Percentiles rank a stretch among this genome's conserved stretches.
Evolutionary conservation across 1,139 yeast genomes (phyloP).

Genomic region (Debaryomyces sp.): DNA sequence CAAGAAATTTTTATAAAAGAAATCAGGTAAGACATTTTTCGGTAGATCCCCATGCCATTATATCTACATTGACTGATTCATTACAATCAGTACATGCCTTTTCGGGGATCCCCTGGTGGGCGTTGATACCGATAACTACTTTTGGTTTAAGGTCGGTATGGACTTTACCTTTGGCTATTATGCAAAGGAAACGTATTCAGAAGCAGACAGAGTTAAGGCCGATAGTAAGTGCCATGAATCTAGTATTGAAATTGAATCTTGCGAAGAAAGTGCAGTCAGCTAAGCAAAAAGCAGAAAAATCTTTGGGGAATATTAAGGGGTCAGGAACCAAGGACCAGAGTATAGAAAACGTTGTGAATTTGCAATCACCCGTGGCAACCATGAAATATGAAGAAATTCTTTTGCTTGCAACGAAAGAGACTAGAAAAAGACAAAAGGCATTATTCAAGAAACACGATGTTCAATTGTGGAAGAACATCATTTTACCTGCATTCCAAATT

Average conservation of each 20-base stretch:
- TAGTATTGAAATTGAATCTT: constrained; percentile 70
- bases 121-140: constrained; percentile 74
- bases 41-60: constrained; percentile 17
- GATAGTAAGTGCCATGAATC: constrained; percentile 71
- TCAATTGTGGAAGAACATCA: constrained; percentile 77
- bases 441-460: constrained; percentile 68
- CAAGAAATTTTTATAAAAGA: background rate
- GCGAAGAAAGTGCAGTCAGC: constrained; percentile 57
- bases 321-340: constrained; percentile 4
- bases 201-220: constrained; percentile 74
- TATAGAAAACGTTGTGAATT: constrained; percentile 1
- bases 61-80: constrained; percentile 41
- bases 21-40: constrained; percentile 6
- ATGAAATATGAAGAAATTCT: constrained; percentile 78
- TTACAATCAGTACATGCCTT: constrained; percentile 52
- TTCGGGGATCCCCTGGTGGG: constrained; percentile 82
- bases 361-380: constrained; percentile 37
- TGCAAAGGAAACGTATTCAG: constrained; percentile 68
- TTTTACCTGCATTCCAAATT: constrained; percentile 76
- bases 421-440: constrained; percentile 68
- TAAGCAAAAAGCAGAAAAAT: constrained; percentile 28
- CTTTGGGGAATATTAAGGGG: constrained; percentile 2
- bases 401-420: constrained; percentile 74
- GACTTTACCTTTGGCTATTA: constrained; percentile 78
- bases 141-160: constrained; percentile 61